phyloP scores from a whole-genome alignment of 169 alveolate species.

The Plasmodium vinckei region DNA sequence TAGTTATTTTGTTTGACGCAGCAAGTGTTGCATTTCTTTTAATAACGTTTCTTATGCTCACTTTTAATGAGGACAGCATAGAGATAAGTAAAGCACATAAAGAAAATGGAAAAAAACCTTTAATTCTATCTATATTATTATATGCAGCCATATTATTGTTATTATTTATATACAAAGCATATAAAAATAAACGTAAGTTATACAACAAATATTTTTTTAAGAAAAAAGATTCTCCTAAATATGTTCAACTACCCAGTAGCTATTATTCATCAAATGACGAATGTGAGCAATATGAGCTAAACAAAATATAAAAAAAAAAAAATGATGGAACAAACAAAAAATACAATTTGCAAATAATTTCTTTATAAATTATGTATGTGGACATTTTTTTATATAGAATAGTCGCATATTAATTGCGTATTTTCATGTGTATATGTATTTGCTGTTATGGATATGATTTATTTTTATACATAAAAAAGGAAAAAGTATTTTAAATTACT shows the following conservation, averaged over 20 bases:
- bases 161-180: slow-evolving; percentile 66
- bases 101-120: slow-evolving; percentile 76
- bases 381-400: neutral
- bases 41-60: slow-evolving; percentile 72
- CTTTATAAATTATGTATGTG: neutral
- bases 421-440: neutral
- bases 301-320: slow-evolving; percentile 25
- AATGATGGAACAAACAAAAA: neutral
- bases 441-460: neutral
- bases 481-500: slow-evolving; percentile 13
- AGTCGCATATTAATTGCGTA: neutral
- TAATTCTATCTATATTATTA: slow-evolving; percentile 61
- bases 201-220: slow-evolving; percentile 68
- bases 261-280: slow-evolving; percentile 68
- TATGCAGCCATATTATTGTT: slow-evolving; percentile 51
- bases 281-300: slow-evolving; percentile 68
- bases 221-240: slow-evolving; percentile 60
- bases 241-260: slow-evolving; percentile 64
- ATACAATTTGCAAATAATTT: neutral
- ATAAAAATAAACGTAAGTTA: slow-evolving; percentile 57
- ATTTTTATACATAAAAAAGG: slow-evolving; percentile 8
- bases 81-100: slow-evolving; percentile 40
- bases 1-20: slow-evolving; percentile 73
- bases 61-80: slow-evolving; percentile 66
- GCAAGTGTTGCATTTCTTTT: slow-evolving; percentile 74